phyloP scores from a whole-genome alignment of 2,329 filamentous ascomycete species.

The Arthroderma sp. region DNA sequence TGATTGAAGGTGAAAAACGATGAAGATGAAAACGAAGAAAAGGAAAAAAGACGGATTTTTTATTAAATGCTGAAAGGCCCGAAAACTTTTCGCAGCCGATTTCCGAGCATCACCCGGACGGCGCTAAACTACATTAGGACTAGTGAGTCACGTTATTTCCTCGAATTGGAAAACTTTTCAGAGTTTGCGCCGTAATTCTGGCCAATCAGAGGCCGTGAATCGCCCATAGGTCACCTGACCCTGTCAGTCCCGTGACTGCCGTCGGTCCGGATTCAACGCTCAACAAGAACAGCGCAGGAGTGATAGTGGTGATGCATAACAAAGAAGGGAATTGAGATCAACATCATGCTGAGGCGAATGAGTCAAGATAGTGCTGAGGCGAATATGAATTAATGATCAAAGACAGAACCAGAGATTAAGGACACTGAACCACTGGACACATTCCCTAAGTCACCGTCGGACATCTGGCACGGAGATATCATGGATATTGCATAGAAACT shows the following conservation, averaged over 20 bases:
- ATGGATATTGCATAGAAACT: neutral
- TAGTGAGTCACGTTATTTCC: neutral
- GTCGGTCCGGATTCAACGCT: neutral
- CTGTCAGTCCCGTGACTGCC: neutral
- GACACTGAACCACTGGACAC: neutral
- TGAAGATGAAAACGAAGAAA: neutral
- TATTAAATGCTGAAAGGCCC: neutral
- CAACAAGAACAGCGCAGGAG: neutral
- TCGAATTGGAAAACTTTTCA: neutral
- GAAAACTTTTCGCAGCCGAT: neutral
- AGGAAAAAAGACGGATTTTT: neutral
- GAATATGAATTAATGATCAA: no score
- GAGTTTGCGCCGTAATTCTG: neutral
- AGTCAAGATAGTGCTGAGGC: neutral
- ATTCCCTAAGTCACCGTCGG: neutral
- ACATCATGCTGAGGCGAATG: neutral
- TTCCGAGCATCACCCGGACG: neutral
- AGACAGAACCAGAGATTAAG: no score
- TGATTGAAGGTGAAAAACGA: neutral
- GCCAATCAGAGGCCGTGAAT: neutral
- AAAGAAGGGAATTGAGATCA: neutral
- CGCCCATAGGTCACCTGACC: neutral
- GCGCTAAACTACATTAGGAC: neutral
- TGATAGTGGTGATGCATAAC: neutral
- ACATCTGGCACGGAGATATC: neutral